Conservation (phyloP, 257 asterid species). For the Solanum bulbocastanum region DNA sequence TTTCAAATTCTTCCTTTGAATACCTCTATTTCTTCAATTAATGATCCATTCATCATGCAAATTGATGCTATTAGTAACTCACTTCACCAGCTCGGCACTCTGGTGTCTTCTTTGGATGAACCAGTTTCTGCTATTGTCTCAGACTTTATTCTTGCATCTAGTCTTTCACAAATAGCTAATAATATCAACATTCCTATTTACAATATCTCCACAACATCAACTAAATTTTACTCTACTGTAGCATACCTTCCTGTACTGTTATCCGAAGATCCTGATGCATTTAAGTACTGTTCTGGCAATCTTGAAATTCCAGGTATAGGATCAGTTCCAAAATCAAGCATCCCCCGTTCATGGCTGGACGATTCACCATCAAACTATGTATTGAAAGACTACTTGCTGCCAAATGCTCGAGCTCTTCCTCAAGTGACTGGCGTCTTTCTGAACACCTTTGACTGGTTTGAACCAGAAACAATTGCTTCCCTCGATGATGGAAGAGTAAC, state of each 20-base stretch:
- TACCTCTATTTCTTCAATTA: background rate
- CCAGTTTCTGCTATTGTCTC: constrained; percentile 21
- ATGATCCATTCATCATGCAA: constrained; percentile 19
- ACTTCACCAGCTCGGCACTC: constrained; percentile 8
- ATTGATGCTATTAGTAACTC: constrained; percentile 5
- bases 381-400: constrained; percentile 11
- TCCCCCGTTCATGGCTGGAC: constrained; percentile 24
- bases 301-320: constrained; percentile 18
- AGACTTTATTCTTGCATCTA: constrained; percentile 16
- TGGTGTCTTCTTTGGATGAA: constrained; percentile 1
- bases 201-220: constrained; percentile 27
- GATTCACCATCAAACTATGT: constrained; percentile 16
- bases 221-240: constrained; percentile 14
- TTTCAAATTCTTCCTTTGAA: background rate
- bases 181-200: constrained; percentile 14
- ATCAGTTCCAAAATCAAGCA: constrained; percentile 5
- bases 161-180: constrained; percentile 9
- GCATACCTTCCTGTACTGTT: constrained; percentile 13
- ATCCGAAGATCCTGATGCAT: background rate
- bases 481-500: constrained; percentile 5
- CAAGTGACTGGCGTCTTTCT: constrained; percentile 24
- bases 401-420: constrained; percentile 25
- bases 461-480: constrained; percentile 27
- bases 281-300: background rate
- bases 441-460: constrained; percentile 28